Base-by-base conservation (phyloP, 352 stramenopile genomes). In the Globisporangium nodosum region DNA sequence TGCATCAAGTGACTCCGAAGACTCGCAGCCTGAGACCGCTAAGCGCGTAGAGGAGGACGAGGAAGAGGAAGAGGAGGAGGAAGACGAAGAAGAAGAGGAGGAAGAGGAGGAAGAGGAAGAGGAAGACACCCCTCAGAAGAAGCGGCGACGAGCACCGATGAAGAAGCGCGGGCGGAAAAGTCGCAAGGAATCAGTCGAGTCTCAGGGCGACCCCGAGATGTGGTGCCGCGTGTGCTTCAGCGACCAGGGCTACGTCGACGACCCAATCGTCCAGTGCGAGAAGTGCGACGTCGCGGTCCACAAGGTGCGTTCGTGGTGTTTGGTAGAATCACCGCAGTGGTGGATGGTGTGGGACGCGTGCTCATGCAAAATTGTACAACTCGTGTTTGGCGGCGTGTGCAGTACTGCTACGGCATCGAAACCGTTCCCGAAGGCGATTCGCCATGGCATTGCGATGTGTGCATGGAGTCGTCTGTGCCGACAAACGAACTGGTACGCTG, bases 161-260 rank as follows among this genome's bases (percentile, higher is more conserved):
- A 67, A 61, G 60, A 63, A 59, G 31, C 67, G 68, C 0, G 66
- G 57, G 0, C 65, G 63, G 49, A 81, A 84, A 56, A 73, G 65
- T 7, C 55, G 60, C 27, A 78, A 72, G 57, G 53, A 30, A 0
- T 64, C 66, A 7, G 50, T 88, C 58, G 77, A 88, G 47, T 78
- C 82, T 0, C 75, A 88, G 54, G 70, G 83, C 16, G 85, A 92
- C 48, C 69, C 83, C 61, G 86, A 96, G 58, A 94, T 96, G 81
- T 94, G 86, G 81, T 96, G 86, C 58, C 85, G 86, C 9, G 86
- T 96, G 45, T 96, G 86, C 66, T 94, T 91, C 55, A 92, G 85
- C 47, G 86, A 94, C 64, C 81, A 93, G 64, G 85, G 84, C 12
- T 96, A 87, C 57, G 70, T 88, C 56, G 85, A 94, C 60, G 86